Evolutionary conservation across 257 asterid species (phyloP).

Genomic region (Echium plantagineum): DNA sequence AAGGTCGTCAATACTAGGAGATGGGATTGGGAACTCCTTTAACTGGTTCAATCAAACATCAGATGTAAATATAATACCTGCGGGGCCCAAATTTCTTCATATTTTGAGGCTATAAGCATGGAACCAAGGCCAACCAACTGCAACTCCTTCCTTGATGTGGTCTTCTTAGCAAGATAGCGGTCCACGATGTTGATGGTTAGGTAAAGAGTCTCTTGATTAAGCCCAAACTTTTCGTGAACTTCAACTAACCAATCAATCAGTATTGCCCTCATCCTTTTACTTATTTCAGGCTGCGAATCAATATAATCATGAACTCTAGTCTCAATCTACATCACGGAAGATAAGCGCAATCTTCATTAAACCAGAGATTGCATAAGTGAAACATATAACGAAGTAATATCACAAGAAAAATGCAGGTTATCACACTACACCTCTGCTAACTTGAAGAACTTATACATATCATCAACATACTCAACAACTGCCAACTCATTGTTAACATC

Average conservation of each 20-base stretch:
- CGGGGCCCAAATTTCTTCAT: conserved; percentile 98
- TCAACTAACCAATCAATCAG: conserved; percentile 80
- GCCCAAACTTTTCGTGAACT: conserved; percentile 79
- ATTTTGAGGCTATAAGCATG: conserved; percentile 83
- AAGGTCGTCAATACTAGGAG: not conserved
- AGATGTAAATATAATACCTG: conserved; percentile 30
- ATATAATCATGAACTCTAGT: conserved; percentile 56
- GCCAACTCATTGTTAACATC: conserved; percentile 70
- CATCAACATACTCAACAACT: conserved; percentile 77
- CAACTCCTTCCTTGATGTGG: conserved; percentile 44
- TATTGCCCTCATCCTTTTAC: conserved; percentile 67
- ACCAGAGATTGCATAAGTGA: not conserved
- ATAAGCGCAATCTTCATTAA: not conserved
- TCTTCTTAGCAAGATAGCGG: conserved; percentile 47
- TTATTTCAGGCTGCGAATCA: conserved; percentile 67
- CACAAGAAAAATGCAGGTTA: too few species aligned
- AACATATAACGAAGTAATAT: not conserved
- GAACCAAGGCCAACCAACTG: conserved; percentile 76
- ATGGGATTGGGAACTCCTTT: too few species aligned
- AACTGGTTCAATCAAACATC: not conserved
- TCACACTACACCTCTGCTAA: conserved; percentile 47
- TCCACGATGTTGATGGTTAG: conserved; percentile 75
- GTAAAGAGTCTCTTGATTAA: conserved; percentile 72
- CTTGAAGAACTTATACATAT: conserved; percentile 69
- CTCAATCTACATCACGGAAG: conserved; percentile 64